Conservation (phyloP, 371 early-diverging fungal genomes). For the Mucor ambiguus region DNA sequence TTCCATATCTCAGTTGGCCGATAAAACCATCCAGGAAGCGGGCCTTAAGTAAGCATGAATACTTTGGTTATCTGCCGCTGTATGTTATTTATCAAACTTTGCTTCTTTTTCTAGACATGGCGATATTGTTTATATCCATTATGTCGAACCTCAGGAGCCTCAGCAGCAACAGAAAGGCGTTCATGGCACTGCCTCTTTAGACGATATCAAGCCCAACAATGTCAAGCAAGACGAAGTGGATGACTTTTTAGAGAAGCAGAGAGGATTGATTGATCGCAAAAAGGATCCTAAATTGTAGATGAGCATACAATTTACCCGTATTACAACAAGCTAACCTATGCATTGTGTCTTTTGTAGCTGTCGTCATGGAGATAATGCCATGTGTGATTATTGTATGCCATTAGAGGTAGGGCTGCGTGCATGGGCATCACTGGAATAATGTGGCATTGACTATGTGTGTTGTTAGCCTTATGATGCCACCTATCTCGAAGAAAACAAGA, state of each 20-base stretch:
- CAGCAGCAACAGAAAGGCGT: constrained; percentile 7
- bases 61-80: neutral
- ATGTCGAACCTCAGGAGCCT: constrained; percentile 42
- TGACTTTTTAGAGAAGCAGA: constrained; percentile 75
- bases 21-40: constrained; percentile 45
- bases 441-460: neutral
- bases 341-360: constrained; percentile 60
- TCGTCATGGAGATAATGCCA: constrained; percentile 87
- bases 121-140: constrained; percentile 74
- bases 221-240: constrained; percentile 81
- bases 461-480: constrained; percentile 83
- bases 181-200: constrained; percentile 22
- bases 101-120: constrained; percentile 64
- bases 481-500: constrained; percentile 88
- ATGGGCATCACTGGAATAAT: neutral
- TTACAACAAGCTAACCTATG: neutral
- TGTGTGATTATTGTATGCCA: constrained; percentile 99
- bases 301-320: too few species aligned
- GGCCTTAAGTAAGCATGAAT: constrained; percentile 45
- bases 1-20: constrained; percentile 40
- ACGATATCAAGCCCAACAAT: constrained; percentile 21
- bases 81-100: neutral
- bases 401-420: constrained; percentile 64
- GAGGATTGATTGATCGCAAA: constrained; percentile 82
- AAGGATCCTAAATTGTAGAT: constrained; percentile 82